A percentile compares a stretch with the other conserved stretches of the same genome.
phyloP scores from a whole-genome alignment of 495 filamentous ascomycete genomes.

The Lichina pygmaea region DNA sequence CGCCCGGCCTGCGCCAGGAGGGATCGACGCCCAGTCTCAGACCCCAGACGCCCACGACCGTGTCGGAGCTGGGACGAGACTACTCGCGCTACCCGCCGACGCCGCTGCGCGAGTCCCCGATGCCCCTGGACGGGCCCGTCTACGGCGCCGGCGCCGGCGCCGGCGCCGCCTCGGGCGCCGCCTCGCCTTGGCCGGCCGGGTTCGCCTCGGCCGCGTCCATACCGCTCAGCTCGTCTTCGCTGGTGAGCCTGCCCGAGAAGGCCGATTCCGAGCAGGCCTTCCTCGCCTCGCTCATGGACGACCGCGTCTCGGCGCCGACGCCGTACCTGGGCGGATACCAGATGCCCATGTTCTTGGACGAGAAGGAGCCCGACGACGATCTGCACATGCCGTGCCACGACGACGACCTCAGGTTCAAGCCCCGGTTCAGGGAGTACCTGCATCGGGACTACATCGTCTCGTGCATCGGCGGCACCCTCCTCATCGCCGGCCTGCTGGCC shows the following conservation, averaged over 20 bases:
- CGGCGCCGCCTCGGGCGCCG: too few species aligned
- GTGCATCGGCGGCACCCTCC: slow-evolving; percentile 15
- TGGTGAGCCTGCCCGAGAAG: neutral
- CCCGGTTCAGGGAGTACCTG: slow-evolving; percentile 15
- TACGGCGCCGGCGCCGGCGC: too few species aligned
- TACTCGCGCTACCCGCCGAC: slow-evolving; percentile 18
- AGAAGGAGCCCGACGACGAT: slow-evolving; percentile 21
- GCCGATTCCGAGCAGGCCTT: neutral
- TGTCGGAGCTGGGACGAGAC: slow-evolving; percentile 17
- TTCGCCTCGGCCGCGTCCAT: too few species aligned
- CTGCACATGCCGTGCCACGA: slow-evolving; percentile 20
- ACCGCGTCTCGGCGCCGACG: slow-evolving; percentile 14
- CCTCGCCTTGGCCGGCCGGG: too few species aligned
- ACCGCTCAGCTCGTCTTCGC: neutral
- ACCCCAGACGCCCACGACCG: slow-evolving; percentile 4
- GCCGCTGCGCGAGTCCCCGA: neutral
- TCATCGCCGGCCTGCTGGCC: slow-evolving; percentile 16
- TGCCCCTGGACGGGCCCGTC: too few species aligned
- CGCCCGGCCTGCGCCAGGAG: too few species aligned
- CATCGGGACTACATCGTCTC: slow-evolving; percentile 12
- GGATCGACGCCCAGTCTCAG: too few species aligned
- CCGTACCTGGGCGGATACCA: slow-evolving; percentile 9
- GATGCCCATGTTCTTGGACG: slow-evolving; percentile 16
- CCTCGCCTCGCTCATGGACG: slow-evolving; percentile 13
- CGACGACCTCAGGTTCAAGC: slow-evolving; percentile 17